Evolutionary conservation across 2,329 filamentous ascomycete genomes (phyloP), one percentile per base, ranked within the genome.

Genomic region (Cladosporium sp.): DNA sequence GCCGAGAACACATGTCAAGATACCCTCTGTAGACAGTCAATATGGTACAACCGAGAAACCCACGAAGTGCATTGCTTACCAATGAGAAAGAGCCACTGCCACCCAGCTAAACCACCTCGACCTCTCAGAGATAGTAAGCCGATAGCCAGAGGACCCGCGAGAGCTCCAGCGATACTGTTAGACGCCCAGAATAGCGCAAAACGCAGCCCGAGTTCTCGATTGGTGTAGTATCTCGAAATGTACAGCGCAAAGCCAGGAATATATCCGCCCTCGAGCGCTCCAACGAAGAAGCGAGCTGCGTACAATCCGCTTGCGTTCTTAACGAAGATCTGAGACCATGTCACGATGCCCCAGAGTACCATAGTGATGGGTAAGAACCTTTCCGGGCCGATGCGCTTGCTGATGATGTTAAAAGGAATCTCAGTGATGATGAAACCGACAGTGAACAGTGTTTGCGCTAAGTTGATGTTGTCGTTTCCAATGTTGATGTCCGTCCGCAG

Each of bases 171-270:
- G n/a, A 64, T 49, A 11, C 35, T 64, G 28, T 58, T 35, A 21
- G 53, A 64, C 6, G 70, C 69, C 8, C 73, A 79, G 52, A 64
- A 64, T 5, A 64, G 14, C 6, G 62, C 62, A 11, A 58, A 58
- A 6, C 62, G 62, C n/a, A 58, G 21, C 4, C 33, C 52, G 28
- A 64, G 50, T 40, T 64, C 62, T 6, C 31, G 28, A 12, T 40
- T 49, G 2, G 52, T 64, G 52, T 64, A 64, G 52, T 46, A 64
- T 21, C 37, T 33, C 5, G 62, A 58, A 10, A 58, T 46, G 53
- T 58, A 64, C 16, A 64, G 55, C 21, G 31, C 52, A 31, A 50
- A 44, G 26, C 53, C 62, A 35, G 62, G 62, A 6, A 64, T 64
- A n/a, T 46, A 64, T 18, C 62, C 62, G 10, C 62, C 62, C 23